Evolutionary conservation across 768 basidiomycete genomes (phyloP).

Genomic region (Peribolospora baueri): DNA sequence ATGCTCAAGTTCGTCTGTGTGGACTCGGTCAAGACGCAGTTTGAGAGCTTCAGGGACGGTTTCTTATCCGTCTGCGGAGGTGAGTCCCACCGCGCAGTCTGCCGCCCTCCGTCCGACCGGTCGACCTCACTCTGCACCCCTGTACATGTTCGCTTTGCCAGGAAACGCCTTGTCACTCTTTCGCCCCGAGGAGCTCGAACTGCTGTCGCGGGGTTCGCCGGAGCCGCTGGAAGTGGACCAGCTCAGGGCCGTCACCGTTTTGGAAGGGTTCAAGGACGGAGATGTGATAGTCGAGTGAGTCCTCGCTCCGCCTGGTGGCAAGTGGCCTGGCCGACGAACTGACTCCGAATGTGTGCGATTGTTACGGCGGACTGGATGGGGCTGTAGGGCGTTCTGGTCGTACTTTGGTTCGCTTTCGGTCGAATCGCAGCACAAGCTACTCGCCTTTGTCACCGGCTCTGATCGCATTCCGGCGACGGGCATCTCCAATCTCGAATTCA

Average conservation of each 20-base stretch:
- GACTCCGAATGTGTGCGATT: too few species aligned
- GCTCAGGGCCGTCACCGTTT: constrained; percentile 6
- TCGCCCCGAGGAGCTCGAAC: constrained; percentile 13
- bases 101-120: background rate
- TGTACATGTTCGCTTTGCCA: constrained; percentile 19
- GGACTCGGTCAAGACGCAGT: background rate
- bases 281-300: constrained; percentile 9
- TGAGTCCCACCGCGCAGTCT: background rate
- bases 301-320: background rate
- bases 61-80: constrained; percentile 5
- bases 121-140: constrained; percentile 20
- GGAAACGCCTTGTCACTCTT: constrained; percentile 14
- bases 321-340: background rate
- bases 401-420: constrained; percentile 7
- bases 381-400: background rate
- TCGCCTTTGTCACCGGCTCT: constrained; percentile 12
- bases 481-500: background rate
- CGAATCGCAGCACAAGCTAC: constrained; percentile 7
- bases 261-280: constrained; percentile 7
- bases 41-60: background rate
- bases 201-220: constrained; percentile 11
- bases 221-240: constrained; percentile 11
- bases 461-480: constrained; percentile 14
- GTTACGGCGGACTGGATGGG: background rate
- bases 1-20: constrained; percentile 22